These are phyloP conservation scores for Eudorina sp. DNA, from an alignment of 139 green algal genomes.

Conservation along the genomic window DNA sequence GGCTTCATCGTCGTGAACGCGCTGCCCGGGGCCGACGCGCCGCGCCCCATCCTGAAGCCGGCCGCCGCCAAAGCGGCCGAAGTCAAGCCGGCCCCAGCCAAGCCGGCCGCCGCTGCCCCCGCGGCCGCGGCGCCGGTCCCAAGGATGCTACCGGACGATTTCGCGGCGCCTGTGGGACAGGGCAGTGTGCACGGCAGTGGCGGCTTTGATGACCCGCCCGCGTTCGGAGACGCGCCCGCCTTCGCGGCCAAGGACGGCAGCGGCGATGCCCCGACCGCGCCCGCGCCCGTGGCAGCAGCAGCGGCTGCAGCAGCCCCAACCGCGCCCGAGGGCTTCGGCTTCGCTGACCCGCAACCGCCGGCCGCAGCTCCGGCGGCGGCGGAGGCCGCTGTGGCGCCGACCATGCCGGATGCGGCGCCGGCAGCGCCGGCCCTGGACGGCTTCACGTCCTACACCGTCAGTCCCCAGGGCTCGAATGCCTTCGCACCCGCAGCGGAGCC, in stretches of 20 bases:
- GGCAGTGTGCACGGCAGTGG: neutral
- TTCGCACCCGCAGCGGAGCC: too few species aligned
- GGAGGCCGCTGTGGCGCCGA: too few species aligned
- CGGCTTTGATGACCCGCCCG: conserved; percentile 15
- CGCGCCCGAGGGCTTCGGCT: neutral
- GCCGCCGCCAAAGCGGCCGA: neutral
- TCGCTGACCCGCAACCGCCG: neutral
- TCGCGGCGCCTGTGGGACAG: neutral
- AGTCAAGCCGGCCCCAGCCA: neutral
- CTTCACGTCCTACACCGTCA: neutral
- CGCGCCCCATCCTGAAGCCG: conserved; percentile 17
- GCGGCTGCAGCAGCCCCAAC: neutral
- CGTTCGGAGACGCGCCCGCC: conserved; percentile 9
- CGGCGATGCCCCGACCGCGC: neutral
- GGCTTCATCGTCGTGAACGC: conserved; percentile 65
- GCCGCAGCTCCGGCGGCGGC: too few species aligned
- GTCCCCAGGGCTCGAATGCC: too few species aligned
- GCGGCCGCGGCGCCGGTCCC: neutral
- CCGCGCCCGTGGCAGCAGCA: neutral
- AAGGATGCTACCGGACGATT: conserved; percentile 14
- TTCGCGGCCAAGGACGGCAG: neutral
- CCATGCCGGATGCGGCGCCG: too few species aligned
- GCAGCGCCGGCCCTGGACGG: neutral
- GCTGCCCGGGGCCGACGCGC: conserved; percentile 51
- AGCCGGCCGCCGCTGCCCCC: neutral